These are phyloP conservation scores for Neonectria coccinea DNA, from an alignment of 2,329 filamentous ascomycete genomes.

Conservation along the genomic window DNA sequence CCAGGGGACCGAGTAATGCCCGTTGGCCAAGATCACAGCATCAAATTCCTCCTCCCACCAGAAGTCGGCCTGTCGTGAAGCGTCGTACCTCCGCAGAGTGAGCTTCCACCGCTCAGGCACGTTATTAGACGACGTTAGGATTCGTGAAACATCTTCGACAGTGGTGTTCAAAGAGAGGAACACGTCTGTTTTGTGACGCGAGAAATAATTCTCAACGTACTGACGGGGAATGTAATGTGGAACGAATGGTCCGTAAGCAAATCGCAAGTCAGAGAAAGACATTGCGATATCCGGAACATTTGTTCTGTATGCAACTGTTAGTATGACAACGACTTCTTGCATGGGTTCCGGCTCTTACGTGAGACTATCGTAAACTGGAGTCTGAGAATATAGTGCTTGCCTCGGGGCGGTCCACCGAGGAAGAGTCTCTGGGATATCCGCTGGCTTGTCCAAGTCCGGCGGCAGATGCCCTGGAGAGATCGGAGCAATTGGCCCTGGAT, in stretches of 20 bases:
- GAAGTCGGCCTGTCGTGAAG: slow-evolving; percentile 56
- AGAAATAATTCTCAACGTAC: slow-evolving; percentile 68
- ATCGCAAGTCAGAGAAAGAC: slow-evolving; percentile 65
- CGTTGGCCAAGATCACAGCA: slow-evolving; percentile 57
- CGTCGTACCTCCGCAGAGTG: slow-evolving; percentile 60
- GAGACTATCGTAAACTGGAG: slow-evolving; percentile 63
- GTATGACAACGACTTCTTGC: fast-evolving
- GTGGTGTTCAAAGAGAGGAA: slow-evolving; percentile 63
- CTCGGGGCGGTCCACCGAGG: slow-evolving; percentile 55
- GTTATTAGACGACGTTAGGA: slow-evolving; percentile 33
- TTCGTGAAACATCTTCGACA: slow-evolving; percentile 59
- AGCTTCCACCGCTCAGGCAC: slow-evolving; percentile 57
- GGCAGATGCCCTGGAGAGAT: slow-evolving; percentile 59
- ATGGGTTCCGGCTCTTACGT: slow-evolving; percentile 52
- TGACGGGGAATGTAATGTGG: slow-evolving; percentile 67
- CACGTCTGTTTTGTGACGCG: slow-evolving; percentile 59
- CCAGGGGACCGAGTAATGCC: slow-evolving; percentile 58
- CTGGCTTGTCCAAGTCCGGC: slow-evolving; percentile 57
- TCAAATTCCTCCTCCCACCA: slow-evolving; percentile 68
- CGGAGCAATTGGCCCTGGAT: slow-evolving; percentile 45
- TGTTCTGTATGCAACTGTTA: slow-evolving; percentile 50
- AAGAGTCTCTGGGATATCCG: slow-evolving; percentile 57
- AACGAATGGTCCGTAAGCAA: slow-evolving; percentile 67
- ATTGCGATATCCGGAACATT: slow-evolving; percentile 69
- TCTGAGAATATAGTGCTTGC: slow-evolving; percentile 60